Conservation (phyloP, 805 yeast species). For the Henningerozyma blattae region DNA sequence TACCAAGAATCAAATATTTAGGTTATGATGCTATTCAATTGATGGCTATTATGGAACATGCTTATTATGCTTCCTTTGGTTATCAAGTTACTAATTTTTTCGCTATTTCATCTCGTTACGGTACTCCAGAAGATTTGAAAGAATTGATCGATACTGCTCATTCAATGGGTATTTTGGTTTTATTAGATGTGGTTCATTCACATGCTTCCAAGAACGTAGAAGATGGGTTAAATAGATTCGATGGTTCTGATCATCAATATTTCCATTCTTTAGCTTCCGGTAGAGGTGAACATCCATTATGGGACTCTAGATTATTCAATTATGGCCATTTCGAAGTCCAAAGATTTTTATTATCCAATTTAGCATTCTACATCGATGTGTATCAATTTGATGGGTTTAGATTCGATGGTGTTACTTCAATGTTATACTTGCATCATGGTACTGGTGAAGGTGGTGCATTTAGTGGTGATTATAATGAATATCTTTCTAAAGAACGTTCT, state of each 20-base stretch:
- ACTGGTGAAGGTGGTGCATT: constrained; percentile 72
- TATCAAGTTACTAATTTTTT: constrained; percentile 90
- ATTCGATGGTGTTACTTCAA: constrained; percentile 92
- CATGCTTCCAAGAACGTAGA: constrained; percentile 91
- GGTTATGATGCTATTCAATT: constrained; percentile 91
- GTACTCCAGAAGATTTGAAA: constrained; percentile 90
- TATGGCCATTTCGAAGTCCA: constrained; percentile 87
- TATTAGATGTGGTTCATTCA: constrained; percentile 89
- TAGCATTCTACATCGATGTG: constrained; percentile 72
- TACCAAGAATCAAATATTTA: constrained; percentile 74
- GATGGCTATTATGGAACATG: constrained; percentile 99
- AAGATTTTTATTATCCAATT: constrained; percentile 71
- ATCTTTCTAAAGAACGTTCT: constrained; percentile 52
- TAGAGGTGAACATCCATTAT: constrained; percentile 77
- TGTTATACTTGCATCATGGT: constrained; percentile 90
- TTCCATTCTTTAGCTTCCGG: constrained; percentile 70
- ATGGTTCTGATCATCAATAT: constrained; percentile 90
- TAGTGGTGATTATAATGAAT: constrained; percentile 87
- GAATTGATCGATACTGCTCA: constrained; percentile 89
- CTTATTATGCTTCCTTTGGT: constrained; percentile 97
- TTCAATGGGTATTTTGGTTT: constrained; percentile 70
- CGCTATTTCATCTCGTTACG: constrained; percentile 81
- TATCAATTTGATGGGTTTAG: constrained; percentile 90
- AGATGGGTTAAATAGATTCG: constrained; percentile 87
- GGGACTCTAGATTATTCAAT: constrained; percentile 95